Base-by-base conservation (phyloP, 805 yeast species). In the Blastobotrys chiropterorum region DNA sequence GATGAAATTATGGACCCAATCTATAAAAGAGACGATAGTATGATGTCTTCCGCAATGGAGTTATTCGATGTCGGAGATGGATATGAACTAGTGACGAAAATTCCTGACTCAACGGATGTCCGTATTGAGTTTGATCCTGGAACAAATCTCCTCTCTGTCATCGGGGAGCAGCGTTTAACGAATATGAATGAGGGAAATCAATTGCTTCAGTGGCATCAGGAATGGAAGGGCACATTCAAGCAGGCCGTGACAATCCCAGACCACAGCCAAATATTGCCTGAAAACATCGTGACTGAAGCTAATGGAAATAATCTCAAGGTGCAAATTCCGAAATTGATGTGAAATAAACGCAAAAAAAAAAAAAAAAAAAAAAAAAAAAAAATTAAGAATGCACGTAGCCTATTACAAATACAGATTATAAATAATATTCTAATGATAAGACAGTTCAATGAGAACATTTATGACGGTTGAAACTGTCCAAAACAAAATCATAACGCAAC, bases 391-490 rank as follows among this genome's bases (percentile, higher is more conserved):
- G n/a, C n/a, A n/a, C n/a, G n/a, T n/a, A n/a, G n/a, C n/a, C n/a
- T n/a, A n/a, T n/a, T n/a, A n/a, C n/a, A n/a, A n/a, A n/a, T n/a
- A n/a, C n/a, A n/a, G n/a, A n/a, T n/a, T n/a, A n/a, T n/a, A n/a
- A n/a, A n/a, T n/a, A n/a, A n/a, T n/a, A n/a, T n/a, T n/a, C n/a
- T n/a, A 43, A 19, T n/a, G 40, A 15, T 34, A 38, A 3, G 22
- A 30, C 20, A 45, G 38, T 26, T 46, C 49, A 20, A 50, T 19
- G 15, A 51, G 41, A 19, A 62, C 49, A 41, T 67, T 72, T 20
- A 69, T 51, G 4, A 56, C 22, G 0, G 79, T 73, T 3, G 75
- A 74, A 4, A 66, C 20, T 5, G 62, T 50, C 82, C 82, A 79
- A 3, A 73, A 52, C 1, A 62, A 46, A 14, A 79, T 67, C 62